Evolutionary conservation across 495 filamentous ascomycete genomes (phyloP).

Genomic region (Penicillium chermesinum): DNA sequence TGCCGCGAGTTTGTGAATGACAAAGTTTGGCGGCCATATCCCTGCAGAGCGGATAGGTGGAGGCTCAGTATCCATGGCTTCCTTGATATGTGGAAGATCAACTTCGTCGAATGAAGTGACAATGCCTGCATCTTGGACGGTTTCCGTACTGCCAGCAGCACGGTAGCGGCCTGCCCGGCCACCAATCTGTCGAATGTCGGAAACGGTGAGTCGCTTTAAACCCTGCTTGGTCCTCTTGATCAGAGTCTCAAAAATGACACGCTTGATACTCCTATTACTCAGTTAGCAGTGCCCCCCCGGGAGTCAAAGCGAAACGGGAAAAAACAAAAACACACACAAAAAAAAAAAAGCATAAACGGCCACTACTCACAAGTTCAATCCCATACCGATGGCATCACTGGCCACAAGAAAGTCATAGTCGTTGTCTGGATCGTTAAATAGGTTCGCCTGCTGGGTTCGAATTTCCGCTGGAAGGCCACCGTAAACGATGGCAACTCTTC

Average conservation of each 20-base stretch:
- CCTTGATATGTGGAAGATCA: conserved; percentile 59
- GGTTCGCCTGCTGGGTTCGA: conserved; percentile 77
- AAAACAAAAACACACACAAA: neutral
- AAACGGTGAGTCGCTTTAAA: conserved; percentile 52
- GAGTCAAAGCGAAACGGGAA: neutral
- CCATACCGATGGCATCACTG: conserved; percentile 97
- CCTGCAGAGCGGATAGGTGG: conserved; percentile 69
- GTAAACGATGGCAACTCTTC: conserved; percentile 86
- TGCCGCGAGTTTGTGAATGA: conserved; percentile 65
- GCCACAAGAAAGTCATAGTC: conserved; percentile 93
- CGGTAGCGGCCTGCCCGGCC: conserved; percentile 89
- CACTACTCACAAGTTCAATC: conserved; percentile 69
- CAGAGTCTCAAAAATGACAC: conserved; percentile 78
- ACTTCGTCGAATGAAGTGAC: conserved; percentile 72
- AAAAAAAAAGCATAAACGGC: neutral
- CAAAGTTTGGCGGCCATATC: conserved; percentile 58
- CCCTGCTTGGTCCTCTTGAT: conserved; percentile 57
- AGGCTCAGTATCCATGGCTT: conserved; percentile 57
- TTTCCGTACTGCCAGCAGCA: conserved; percentile 50
- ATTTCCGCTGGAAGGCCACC: conserved; percentile 90
- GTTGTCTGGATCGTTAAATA: conserved; percentile 92
- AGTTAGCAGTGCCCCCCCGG: conserved; percentile 2
- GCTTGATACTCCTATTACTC: conserved; percentile 67
- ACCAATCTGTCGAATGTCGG: conserved; percentile 90
- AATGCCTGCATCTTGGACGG: conserved; percentile 51